Evolutionary conservation across 2,329 filamentous ascomycete species (phyloP).

Genomic region (Colletotrichum caudatum): DNA sequence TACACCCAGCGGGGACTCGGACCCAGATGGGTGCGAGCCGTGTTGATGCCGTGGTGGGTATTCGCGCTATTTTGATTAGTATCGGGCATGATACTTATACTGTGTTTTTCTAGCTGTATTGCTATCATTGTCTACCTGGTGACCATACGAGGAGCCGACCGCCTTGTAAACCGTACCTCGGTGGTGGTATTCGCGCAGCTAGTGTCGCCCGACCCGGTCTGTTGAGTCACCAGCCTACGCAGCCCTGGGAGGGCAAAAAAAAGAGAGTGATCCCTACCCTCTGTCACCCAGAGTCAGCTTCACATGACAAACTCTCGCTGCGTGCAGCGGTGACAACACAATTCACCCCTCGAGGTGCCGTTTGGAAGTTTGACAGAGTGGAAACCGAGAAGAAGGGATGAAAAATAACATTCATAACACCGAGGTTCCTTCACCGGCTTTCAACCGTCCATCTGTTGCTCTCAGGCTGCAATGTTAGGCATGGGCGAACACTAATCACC

Average conservation of each 20-base stretch:
- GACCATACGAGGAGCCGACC: too few species aligned
- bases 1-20: background rate
- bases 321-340: background rate
- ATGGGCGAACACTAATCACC: background rate
- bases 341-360: background rate
- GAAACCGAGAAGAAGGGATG: background rate
- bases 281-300: constrained; percentile 7
- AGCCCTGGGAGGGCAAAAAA: background rate
- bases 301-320: constrained; percentile 38
- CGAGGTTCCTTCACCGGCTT: background rate
- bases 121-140: too few species aligned
- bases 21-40: background rate
- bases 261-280: background rate
- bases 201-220: background rate
- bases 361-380: background rate
- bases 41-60: too few species aligned
- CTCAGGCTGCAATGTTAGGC: background rate
- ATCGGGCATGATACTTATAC: too few species aligned
- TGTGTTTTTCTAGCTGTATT: too few species aligned
- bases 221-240: background rate
- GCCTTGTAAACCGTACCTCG: too few species aligned
- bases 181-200: background rate
- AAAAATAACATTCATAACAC: background rate
- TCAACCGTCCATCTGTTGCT: background rate
- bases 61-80: too few species aligned